Evolutionary conservation across 768 basidiomycete species (phyloP), one percentile per base, ranked within the genome.

Genomic region (Suillus weaverae): DNA sequence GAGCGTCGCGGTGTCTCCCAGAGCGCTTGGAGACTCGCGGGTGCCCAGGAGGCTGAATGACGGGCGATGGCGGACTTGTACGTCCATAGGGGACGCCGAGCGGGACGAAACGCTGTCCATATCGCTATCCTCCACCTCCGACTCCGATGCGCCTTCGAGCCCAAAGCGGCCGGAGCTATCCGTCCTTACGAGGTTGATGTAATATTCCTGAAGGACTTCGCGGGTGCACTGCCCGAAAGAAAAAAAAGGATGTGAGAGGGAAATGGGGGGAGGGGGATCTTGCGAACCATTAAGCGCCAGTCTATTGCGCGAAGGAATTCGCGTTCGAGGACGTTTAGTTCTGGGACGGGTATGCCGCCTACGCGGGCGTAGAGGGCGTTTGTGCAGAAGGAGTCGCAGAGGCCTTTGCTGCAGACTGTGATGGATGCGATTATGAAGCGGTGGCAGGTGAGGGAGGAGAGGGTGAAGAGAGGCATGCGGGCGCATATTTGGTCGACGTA

Each of bases 391-490:
- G 89, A 86, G 79, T 99, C 97, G 77, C 93, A 96, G 53, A 98
- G 87, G 0, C 95, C 94, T 78, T 99, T 99, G 81, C 89, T 91
- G 67, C 94, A 91, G 65, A 95, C 94, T 36, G 92, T 88, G 76
- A 98, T 90, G 70, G 94, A 88, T 53, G 97, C 86, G 79, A 99
- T 98, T 74, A 98, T 84, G 80, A 99, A 99, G 65, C 97, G 94
- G 80, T 99, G 97, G 72, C 95, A 95, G 30, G 97, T 99, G 72
- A 99, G 87, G 43, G 95, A 97, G 43, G 94, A 94, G 68, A 99
- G 86, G 57, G 91, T 97, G 83, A 98, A 99, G 39, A 87, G 83
- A 30, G 94, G 92, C 71, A 88, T 85, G 69, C 93, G 88, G 53
- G 89, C 85, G 78, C 94, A 97, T 72, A 97, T 94, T 80, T 92